phyloP scores from a whole-genome alignment of 2,329 filamentous ascomycete genomes.

The Neonectria punicea region DNA sequence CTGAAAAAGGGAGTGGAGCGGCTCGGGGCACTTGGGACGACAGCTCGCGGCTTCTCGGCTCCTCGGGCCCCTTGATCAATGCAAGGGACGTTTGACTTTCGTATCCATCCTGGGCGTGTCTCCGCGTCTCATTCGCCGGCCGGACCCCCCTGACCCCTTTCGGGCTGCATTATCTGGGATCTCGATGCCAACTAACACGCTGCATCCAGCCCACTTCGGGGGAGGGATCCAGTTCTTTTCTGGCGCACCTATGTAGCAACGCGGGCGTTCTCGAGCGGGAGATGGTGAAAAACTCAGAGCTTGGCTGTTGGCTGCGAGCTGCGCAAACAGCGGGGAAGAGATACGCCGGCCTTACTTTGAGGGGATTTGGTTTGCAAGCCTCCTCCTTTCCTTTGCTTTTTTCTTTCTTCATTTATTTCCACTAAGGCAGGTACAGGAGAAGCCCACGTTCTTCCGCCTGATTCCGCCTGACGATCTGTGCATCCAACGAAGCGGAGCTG shows the following conservation, averaged over 20 bases:
- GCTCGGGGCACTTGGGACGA: background rate
- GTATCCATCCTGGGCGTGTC: background rate
- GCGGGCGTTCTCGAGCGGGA: too few species aligned
- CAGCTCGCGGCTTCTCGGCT: background rate
- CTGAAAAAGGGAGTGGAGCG: background rate
- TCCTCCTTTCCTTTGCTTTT: too few species aligned
- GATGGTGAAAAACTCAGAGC: too few species aligned
- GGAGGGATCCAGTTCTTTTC: background rate
- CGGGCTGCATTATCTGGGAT: background rate
- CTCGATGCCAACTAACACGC: background rate
- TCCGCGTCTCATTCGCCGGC: background rate
- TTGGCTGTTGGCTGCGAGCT: background rate
- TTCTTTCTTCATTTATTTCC: too few species aligned
- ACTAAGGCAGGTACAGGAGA: background rate
- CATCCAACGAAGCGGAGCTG: background rate
- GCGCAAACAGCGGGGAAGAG: background rate
- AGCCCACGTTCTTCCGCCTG: background rate
- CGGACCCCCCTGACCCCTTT: background rate
- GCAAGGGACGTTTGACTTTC: constrained; percentile 1
- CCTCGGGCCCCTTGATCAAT: background rate
- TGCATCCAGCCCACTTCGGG: too few species aligned
- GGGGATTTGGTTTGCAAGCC: background rate
- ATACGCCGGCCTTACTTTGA: background rate
- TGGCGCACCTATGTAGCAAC: background rate
- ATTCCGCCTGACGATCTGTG: background rate